phyloP scores from a whole-genome alignment of 805 yeast species.

The Hanseniaspora valbyensis region DNA sequence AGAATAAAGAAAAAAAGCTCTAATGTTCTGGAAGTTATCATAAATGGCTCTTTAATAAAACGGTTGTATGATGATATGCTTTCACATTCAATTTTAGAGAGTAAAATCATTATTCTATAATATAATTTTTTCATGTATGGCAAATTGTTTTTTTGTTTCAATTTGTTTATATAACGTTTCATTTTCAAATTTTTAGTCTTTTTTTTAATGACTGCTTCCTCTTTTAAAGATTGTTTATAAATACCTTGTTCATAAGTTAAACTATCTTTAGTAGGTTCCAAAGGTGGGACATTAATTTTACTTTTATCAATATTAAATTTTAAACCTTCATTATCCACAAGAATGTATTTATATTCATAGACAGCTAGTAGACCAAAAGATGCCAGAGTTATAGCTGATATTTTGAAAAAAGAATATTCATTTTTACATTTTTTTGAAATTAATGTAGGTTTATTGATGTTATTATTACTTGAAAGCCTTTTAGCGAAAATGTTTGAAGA shows the following conservation, averaged over 20 bases:
- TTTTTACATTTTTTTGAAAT: constrained; percentile 3
- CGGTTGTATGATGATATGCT: neutral
- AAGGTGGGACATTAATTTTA: constrained; percentile 5
- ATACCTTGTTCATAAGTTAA: constrained; percentile 9
- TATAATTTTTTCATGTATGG: neutral
- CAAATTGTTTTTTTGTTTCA: neutral
- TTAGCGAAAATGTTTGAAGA: neutral
- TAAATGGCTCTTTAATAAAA: constrained; percentile 50
- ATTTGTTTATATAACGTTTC: neutral
- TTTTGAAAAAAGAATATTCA: constrained; percentile 4
- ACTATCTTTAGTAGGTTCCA: neutral
- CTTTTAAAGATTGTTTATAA: constrained; percentile 7
- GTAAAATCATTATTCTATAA: neutral
- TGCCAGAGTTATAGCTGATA: neutral
- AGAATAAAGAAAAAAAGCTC: constrained; percentile 9
- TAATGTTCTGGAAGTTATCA: constrained; percentile 34
- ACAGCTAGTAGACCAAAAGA: neutral
- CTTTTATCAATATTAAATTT: neutral
- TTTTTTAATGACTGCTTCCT: neutral
- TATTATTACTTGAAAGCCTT: neutral
- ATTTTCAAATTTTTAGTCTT: neutral
- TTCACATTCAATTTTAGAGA: neutral
- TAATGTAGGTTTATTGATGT: neutral
- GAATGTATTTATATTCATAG: neutral
- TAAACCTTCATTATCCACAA: neutral